Percentiles rank a stretch among this genome's conserved stretches.
Evolutionary conservation across 208 protist species (phyloP).

Genomic region (Wallacemonas collosoma): DNA sequence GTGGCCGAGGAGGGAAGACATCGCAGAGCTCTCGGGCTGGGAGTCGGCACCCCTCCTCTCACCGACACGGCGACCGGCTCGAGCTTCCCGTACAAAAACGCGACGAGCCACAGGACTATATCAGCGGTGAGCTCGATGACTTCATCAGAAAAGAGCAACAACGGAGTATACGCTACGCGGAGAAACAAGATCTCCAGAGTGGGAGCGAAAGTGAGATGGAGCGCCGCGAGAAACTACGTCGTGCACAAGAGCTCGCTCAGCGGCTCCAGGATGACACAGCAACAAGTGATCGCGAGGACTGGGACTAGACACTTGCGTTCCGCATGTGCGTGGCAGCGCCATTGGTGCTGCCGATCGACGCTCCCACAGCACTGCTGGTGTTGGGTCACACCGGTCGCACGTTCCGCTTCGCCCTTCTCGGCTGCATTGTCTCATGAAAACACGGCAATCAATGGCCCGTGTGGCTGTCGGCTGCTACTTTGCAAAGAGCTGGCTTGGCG

Average conservation of each 20-base stretch:
- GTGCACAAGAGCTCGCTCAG: constrained; percentile 2
- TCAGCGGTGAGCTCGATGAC: constrained; percentile 12
- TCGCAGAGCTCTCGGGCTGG: not conserved
- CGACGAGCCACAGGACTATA: not conserved
- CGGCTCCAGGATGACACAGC: constrained; percentile 2
- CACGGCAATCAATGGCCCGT: too few relatives aligned
- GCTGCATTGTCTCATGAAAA: too few relatives aligned
- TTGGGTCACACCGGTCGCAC: too few relatives aligned
- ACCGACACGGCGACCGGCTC: not conserved
- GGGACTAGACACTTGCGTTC: not conserved
- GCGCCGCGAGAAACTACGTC: constrained; percentile 9
- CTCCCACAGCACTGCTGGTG: too few relatives aligned
- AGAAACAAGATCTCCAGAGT: not conserved
- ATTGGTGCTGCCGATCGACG: too few relatives aligned
- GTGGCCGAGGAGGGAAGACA: not conserved
- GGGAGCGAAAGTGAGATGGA: constrained; percentile 1
- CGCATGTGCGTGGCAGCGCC: too few relatives aligned
- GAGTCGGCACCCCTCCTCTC: not conserved
- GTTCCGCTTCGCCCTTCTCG: too few relatives aligned
- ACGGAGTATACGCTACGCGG: not conserved
- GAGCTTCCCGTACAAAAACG: not conserved
- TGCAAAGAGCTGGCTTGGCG: too few relatives aligned
- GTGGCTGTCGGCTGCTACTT: too few relatives aligned
- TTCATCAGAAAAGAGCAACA: constrained; percentile 18
- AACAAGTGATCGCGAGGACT: not conserved